These are phyloP conservation scores for Triticum monococcum DNA, from an alignment of 176 grass and related monocot genomes.

Conservation along the genomic window DNA sequence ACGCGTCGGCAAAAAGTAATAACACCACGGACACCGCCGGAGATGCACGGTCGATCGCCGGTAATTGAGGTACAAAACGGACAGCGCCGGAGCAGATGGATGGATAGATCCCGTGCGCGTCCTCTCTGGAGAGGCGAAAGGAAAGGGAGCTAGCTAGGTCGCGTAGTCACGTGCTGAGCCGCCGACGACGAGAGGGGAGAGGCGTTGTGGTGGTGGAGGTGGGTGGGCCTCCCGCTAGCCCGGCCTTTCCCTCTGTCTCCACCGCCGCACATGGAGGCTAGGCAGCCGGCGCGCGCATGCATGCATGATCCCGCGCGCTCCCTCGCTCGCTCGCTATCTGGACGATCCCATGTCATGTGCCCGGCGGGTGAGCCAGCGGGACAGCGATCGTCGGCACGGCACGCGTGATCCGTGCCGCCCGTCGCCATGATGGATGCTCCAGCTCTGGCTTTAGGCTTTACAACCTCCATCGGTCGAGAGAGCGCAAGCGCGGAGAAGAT, in stretches of 20 bases:
- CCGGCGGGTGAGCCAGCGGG: neutral
- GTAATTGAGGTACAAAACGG: neutral
- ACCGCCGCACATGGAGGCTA: neutral
- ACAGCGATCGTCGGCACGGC: neutral
- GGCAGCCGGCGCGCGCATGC: neutral
- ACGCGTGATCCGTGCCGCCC: neutral
- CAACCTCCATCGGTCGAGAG: neutral
- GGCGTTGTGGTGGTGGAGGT: constrained; percentile 3
- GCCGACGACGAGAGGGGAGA: neutral
- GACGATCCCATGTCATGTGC: neutral
- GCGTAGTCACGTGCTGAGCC: constrained; percentile 40
- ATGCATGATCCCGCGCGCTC: neutral
- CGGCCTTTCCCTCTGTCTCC: neutral
- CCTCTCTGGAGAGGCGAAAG: neutral
- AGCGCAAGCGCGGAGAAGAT: neutral
- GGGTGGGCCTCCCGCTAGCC: neutral
- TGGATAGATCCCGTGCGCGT: neutral
- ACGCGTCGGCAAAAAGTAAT: neutral
- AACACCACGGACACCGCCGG: too few relatives aligned
- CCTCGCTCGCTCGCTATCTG: too few relatives aligned
- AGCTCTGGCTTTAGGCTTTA: neutral
- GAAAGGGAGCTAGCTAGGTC: neutral
- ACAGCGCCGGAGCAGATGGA: neutral
- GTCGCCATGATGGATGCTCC: neutral
- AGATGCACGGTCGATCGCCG: neutral